Evolutionary conservation across 73 alveolate species (phyloP).

Genomic region (Paramecium biaurelia): DNA sequence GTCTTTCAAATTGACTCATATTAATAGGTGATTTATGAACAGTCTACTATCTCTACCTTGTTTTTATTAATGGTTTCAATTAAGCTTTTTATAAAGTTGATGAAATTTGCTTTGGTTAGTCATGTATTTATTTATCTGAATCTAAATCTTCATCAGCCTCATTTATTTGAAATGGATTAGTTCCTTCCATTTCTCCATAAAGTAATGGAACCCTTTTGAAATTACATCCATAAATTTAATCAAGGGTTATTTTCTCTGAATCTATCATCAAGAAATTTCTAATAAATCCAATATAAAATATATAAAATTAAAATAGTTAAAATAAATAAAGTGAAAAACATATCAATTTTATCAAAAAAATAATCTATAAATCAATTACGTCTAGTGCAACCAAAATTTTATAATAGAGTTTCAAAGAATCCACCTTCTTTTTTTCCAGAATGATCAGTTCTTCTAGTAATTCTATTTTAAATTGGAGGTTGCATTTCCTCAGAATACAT

Average conservation of each 20-base stretch:
- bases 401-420: not conserved
- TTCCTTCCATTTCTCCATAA: conserved; percentile 20
- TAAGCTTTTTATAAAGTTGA: not conserved
- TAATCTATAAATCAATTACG: not conserved
- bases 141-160: conserved; percentile 26
- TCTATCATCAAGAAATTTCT: not conserved
- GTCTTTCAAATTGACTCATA: not conserved
- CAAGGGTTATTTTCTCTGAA: not conserved
- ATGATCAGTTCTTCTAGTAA: not conserved
- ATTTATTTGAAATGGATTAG: not conserved
- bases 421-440: not conserved
- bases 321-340: not conserved
- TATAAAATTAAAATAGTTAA: not conserved
- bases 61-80: not conserved
- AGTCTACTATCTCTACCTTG: not conserved
- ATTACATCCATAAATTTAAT: not conserved
- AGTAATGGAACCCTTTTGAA: not conserved
- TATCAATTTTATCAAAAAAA: not conserved
- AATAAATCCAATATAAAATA: not conserved
- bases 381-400: not conserved
- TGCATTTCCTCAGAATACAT: not conserved
- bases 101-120: not conserved
- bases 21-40: not conserved
- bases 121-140: not conserved
- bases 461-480: not conserved